A percentile compares a stretch with the other conserved stretches of the same genome.
Conservation (phyloP, 2,329 filamentous ascomycete genomes). For the Apiospora pterosperma region DNA sequence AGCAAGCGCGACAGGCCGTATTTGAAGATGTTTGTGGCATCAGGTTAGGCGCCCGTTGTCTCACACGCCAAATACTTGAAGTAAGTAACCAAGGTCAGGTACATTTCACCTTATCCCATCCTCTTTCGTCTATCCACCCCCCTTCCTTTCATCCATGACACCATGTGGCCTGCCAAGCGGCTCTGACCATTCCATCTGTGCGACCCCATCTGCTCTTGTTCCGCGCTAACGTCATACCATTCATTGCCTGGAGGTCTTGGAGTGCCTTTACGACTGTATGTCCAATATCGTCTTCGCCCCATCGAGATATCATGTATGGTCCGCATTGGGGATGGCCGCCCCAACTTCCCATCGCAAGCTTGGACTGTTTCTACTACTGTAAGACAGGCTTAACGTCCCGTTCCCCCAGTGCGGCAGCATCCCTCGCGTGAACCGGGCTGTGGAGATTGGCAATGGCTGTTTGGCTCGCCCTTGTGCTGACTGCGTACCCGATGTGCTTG, state of each 20-base stretch:
- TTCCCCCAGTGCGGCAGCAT: background rate
- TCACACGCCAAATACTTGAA: background rate
- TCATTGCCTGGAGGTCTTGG: background rate
- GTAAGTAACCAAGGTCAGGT: background rate
- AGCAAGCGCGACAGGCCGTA: background rate
- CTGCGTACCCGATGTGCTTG: background rate
- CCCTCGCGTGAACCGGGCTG: background rate
- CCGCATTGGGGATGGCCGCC: background rate
- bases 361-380: background rate
- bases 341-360: background rate
- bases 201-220: background rate
- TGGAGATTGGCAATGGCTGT: background rate
- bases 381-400: background rate
- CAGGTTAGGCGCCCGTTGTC: background rate
- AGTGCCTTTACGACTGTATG: background rate
- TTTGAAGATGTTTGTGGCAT: background rate
- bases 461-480: slow-evolving; percentile 1
- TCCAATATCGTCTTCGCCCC: background rate
- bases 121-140: background rate
- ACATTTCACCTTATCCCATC: background rate
- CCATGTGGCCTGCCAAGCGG: background rate
- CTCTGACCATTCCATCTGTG: background rate
- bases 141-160: background rate
- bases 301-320: background rate
- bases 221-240: background rate